Evolutionary conservation across 305 asterid species (phyloP).

Genomic region (Plantago coronopus): DNA sequence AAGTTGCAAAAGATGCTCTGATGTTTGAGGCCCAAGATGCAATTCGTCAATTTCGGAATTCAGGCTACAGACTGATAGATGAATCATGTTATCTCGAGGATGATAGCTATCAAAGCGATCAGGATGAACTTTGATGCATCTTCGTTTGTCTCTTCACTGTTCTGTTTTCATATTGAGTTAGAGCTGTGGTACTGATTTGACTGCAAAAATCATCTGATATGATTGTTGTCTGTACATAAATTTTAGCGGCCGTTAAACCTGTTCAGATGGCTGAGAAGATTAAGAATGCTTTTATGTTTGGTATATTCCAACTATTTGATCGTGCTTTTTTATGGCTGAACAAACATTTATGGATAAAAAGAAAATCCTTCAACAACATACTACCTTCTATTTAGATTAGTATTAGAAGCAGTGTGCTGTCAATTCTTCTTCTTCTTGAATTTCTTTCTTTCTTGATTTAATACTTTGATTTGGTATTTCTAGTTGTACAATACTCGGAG

Average conservation of each 20-base stretch:
- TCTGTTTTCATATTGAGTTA: not conserved
- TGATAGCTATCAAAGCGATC: slow-evolving; percentile 8
- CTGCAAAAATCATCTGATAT: not conserved
- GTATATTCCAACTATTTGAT: too few species aligned
- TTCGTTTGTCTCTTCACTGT: slow-evolving; percentile 3
- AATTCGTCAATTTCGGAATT: slow-evolving; percentile 36
- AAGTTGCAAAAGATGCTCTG: slow-evolving; percentile 65
- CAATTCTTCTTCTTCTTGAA: too few species aligned
- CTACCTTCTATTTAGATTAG: too few species aligned
- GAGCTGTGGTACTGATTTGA: not conserved
- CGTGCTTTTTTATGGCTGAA: too few species aligned
- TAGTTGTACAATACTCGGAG: too few species aligned
- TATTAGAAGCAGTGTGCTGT: too few species aligned
- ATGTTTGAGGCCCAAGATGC: slow-evolving; percentile 61
- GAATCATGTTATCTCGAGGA: slow-evolving; percentile 16
- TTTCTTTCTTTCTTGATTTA: too few species aligned
- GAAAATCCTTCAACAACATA: too few species aligned
- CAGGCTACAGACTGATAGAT: slow-evolving; percentile 19
- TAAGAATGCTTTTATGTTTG: too few species aligned
- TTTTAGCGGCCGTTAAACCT: not conserved
- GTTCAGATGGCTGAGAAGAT: not conserved
- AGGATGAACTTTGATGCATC: slow-evolving; percentile 26
- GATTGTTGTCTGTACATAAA: slow-evolving; percentile 4
- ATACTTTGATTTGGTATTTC: too few species aligned
- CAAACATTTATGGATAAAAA: too few species aligned